These are phyloP conservation scores for Penicillium lagena DNA, from an alignment of 495 filamentous ascomycete species.

Conservation along the genomic window DNA sequence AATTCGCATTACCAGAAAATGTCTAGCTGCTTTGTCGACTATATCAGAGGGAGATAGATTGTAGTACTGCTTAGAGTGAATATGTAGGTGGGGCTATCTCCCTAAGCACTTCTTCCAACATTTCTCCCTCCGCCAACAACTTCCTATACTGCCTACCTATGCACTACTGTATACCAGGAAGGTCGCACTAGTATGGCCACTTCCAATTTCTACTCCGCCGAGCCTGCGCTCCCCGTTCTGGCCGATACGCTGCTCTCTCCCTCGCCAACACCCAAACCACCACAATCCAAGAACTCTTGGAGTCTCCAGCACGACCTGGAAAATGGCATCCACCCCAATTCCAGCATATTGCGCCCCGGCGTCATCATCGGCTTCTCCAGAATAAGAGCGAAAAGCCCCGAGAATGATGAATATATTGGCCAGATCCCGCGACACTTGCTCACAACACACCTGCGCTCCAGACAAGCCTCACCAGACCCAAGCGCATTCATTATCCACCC, in stretches of 20 bases:
- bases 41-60: too few relatives aligned
- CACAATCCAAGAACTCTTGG: conserved; percentile 9
- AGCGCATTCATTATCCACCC: conserved; percentile 54
- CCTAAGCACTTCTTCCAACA: too few relatives aligned
- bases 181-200: too few relatives aligned
- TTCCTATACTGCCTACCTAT: too few relatives aligned
- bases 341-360: conserved; percentile 24
- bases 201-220: conserved; percentile 17
- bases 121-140: too few relatives aligned
- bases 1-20: too few relatives aligned
- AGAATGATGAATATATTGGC: conserved; percentile 25
- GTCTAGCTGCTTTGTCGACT: too few relatives aligned
- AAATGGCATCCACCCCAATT: conserved; percentile 12
- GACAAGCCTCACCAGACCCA: conserved; percentile 6
- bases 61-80: too few relatives aligned
- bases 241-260: conserved; percentile 23
- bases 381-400: conserved; percentile 15
- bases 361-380: conserved; percentile 34
- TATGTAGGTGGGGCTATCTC: too few relatives aligned
- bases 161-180: too few relatives aligned
- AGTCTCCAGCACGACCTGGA: conserved; percentile 24
- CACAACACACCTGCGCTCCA: conserved; percentile 8
- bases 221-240: conserved; percentile 31
- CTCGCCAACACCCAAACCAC: too few relatives aligned
- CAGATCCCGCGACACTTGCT: conserved; percentile 19